Base-by-base conservation (phyloP, 2,329 filamentous ascomycete genomes). In the Pseudopithomyces chartarum region DNA sequence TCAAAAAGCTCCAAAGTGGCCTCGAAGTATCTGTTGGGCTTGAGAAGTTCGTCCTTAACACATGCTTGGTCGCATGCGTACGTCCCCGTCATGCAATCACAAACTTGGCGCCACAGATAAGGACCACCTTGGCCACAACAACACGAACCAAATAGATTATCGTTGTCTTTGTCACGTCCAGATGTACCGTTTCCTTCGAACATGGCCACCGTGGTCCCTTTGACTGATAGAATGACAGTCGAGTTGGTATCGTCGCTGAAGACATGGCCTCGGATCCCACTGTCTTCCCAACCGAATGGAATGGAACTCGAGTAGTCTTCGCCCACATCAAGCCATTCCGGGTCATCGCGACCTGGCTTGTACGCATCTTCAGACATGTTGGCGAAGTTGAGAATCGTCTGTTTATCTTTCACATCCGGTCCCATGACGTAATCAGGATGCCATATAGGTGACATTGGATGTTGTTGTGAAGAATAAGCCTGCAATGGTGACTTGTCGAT, bases 281-380 rank as follows among this genome's bases (percentile, higher is more conserved):
- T 70, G 12, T 74, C 73, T n/a, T 73, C 69, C 73, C 73, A 75
- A 3, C 73, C 73, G 33, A 75, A 75, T 1, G 70, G 71, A 38
- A 75, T 52, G 8, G 69, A 68, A 7, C 61, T 61, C 54, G 71
- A 72, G 54, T 61, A 75, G 26, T 65, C 54, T 5, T 67, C 63
- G 38, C 68, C 73, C 19, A 74, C 66, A 51, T 75, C 65, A 49
- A 74, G 60, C 73, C 73, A 75, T 47, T 69, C 70, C 8, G 71
- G 65, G 53, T 75, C 73, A 33, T 69, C 65, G 5, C 55, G 65
- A 17, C 68, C 68, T 13, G 66, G 64, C 46, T 74, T 73, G 55
- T 75, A 74, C 19, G 73, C 73, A 56, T 75, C 67, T 47, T 75
- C 71, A 12, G 71, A 73, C 71, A 75, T 75, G 40, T 67, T 68